Percentiles rank a stretch among this genome's conserved stretches.
These are phyloP conservation scores for Thermochaetoides dissita DNA, from an alignment of 2,329 filamentous ascomycete species.

Conservation along the genomic window DNA sequence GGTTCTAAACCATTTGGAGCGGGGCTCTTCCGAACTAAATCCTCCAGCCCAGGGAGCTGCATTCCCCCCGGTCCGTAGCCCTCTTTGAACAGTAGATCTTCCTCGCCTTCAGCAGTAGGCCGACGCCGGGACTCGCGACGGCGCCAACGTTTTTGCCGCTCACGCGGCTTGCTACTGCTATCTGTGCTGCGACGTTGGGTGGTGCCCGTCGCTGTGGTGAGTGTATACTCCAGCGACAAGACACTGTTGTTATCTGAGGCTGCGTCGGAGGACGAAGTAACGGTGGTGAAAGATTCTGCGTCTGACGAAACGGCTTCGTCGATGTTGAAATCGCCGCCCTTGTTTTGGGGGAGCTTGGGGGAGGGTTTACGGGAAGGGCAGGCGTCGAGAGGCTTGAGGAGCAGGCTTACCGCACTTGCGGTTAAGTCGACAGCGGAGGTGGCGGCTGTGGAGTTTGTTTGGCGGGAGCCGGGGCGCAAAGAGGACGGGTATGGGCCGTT, in stretches of 20 bases:
- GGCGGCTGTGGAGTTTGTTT: too few species aligned
- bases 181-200: constrained; percentile 3
- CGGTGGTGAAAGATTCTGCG: constrained; percentile 19
- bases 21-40: constrained; percentile 4
- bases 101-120: constrained; percentile 20
- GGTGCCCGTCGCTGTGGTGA: not conserved
- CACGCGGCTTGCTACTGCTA: too few species aligned
- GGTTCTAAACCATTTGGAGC: too few species aligned
- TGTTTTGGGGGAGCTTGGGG: not conserved
- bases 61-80: constrained; percentile 6
- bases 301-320: constrained; percentile 27
- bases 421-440: too few species aligned
- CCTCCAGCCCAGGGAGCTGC: constrained; percentile 23
- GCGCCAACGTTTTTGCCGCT: too few species aligned
- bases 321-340: constrained; percentile 20
- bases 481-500: too few species aligned
- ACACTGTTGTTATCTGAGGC: too few species aligned
- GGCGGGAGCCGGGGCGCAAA: too few species aligned
- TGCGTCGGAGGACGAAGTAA: not conserved
- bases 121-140: constrained; percentile 1
- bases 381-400: too few species aligned
- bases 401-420: too few species aligned
- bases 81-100: constrained; percentile 23
- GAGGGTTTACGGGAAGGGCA: not conserved
- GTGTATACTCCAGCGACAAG: too few species aligned